Conservation (phyloP, 2,329 filamentous ascomycete species). For the Neonectria punicea region DNA sequence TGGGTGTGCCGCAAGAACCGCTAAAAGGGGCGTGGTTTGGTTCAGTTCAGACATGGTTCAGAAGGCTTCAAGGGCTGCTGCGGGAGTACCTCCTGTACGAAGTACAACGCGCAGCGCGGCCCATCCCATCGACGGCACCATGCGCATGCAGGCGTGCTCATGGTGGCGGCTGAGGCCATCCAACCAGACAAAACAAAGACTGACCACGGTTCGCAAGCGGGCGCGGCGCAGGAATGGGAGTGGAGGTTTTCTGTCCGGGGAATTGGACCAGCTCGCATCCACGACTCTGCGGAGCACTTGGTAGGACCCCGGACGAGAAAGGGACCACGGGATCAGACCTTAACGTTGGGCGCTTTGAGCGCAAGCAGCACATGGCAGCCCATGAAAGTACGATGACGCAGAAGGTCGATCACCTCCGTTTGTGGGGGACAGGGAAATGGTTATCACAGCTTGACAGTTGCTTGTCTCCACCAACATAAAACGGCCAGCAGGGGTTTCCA, state of each 20-base stretch:
- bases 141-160: not conserved
- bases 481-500: conserved; percentile 5
- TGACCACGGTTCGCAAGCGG: not conserved
- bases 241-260: not conserved
- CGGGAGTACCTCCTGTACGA: no score
- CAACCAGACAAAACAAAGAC: not conserved
- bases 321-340: conserved; percentile 10
- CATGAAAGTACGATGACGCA: conserved; percentile 9
- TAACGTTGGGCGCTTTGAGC: conserved; percentile 5
- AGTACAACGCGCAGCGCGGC: not conserved
- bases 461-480: not conserved
- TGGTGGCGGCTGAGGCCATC: not conserved
- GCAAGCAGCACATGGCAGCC: not conserved
- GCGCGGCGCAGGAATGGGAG: not conserved
- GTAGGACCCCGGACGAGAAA: conserved; percentile 14
- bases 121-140: not conserved
- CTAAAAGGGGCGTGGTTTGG: conserved; percentile 4
- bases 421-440: not conserved
- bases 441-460: not conserved
- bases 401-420: not conserved
- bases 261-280: not conserved
- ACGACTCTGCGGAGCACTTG: not conserved
- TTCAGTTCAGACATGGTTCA: not conserved
- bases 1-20: not conserved
- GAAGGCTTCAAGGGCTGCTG: no score